Evolutionary conservation across 2,329 filamentous ascomycete genomes (phyloP).

Genomic region (Hypomyces perniciosus): DNA sequence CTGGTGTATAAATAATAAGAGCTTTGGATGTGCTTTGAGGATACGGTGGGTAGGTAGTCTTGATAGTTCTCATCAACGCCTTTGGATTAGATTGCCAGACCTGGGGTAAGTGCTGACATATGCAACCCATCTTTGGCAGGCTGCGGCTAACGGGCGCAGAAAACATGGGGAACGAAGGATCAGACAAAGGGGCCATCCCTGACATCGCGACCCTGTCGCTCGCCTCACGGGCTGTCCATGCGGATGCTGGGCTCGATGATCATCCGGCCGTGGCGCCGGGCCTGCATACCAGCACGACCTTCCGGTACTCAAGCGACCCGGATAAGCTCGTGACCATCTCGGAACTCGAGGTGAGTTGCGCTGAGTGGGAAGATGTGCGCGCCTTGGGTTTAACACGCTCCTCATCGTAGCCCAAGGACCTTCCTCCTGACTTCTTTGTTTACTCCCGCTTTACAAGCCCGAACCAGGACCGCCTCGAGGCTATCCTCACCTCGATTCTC

Average conservation of each 20-base stretch:
- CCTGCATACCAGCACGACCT: conserved; percentile 87
- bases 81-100: too few species aligned
- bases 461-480: conserved; percentile 79
- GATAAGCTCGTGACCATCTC: conserved; percentile 45
- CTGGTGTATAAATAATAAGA: too few species aligned
- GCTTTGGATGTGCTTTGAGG: too few species aligned
- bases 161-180: conserved; percentile 1
- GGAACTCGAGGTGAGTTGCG: conserved; percentile 44
- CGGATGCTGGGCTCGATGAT: conserved; percentile 69
- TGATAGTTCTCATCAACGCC: too few species aligned
- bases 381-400: conserved; percentile 2
- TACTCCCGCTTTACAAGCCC: conserved; percentile 79
- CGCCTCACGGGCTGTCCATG: conserved; percentile 71
- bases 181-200: conserved; percentile 2
- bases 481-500: conserved; percentile 69
- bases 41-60: too few species aligned
- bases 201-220: conserved; percentile 34
- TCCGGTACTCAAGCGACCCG: conserved; percentile 70
- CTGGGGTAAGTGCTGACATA: too few species aligned
- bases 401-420: conserved; percentile 36
- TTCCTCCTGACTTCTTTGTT: conserved; percentile 57
- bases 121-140: too few species aligned
- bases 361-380: not conserved
- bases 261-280: conserved; percentile 80
- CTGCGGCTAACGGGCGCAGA: not conserved